Percentiles rank a stretch among this genome's conserved stretches.
Evolutionary conservation across 805 yeast species (phyloP).

Genomic region (Candida nonsorbophila): DNA sequence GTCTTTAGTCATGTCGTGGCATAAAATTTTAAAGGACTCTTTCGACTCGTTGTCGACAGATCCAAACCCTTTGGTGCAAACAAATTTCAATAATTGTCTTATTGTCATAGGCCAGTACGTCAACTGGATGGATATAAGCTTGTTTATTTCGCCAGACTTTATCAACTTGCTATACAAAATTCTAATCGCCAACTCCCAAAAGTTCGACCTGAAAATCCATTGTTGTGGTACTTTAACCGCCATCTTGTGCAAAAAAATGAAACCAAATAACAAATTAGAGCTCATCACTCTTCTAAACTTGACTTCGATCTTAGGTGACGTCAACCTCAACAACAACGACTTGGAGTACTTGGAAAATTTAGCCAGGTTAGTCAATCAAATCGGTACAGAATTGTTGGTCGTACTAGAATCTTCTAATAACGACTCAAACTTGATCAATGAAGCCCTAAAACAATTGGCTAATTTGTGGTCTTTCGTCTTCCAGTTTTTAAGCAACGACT

Average conservation of each 20-base stretch:
- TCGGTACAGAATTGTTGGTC: slow-evolving; percentile 71
- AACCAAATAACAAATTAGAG: slow-evolving; percentile 63
- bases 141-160: slow-evolving; percentile 60
- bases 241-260: slow-evolving; percentile 74
- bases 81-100: slow-evolving; percentile 46
- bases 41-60: slow-evolving; percentile 37
- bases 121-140: slow-evolving; percentile 85
- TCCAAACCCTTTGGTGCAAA: too few relatives aligned
- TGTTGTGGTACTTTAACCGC: slow-evolving; percentile 59
- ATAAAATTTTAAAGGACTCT: slow-evolving; percentile 40
- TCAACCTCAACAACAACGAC: slow-evolving; percentile 34
- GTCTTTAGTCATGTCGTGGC: slow-evolving; percentile 63
- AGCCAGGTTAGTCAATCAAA: slow-evolving; percentile 66
- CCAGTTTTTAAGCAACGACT: slow-evolving; percentile 69
- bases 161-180: slow-evolving; percentile 31
- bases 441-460: slow-evolving; percentile 43
- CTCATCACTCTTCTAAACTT: slow-evolving; percentile 66
- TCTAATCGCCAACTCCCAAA: slow-evolving; percentile 6
- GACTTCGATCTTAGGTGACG: slow-evolving; percentile 42
- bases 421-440: slow-evolving; percentile 36
- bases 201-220: too few relatives aligned
- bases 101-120: slow-evolving; percentile 78
- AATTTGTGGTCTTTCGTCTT: slow-evolving; percentile 70
- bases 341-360: slow-evolving; percentile 70
- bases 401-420: slow-evolving; percentile 47